Percentiles rank a stretch among this genome's conserved stretches.
These are phyloP conservation scores for Eutrema salsugineum DNA, from an alignment of 441 rosid genomes.

Conservation along the genomic window DNA sequence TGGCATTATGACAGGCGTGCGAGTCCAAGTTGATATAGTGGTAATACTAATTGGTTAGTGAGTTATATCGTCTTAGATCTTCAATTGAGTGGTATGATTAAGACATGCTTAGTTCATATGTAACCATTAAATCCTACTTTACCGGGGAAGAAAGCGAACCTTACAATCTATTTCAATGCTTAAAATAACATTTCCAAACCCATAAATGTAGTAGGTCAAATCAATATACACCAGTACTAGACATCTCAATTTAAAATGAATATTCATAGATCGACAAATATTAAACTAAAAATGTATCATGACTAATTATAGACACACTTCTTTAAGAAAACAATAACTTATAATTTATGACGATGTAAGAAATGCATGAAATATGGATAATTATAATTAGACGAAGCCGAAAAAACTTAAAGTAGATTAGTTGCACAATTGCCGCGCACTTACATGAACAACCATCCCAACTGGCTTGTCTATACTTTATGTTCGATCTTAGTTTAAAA, in stretches of 20 bases:
- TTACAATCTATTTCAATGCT: background rate
- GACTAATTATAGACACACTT: no score
- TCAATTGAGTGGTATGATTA: conserved; percentile 30
- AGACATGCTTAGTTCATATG: conserved; percentile 31
- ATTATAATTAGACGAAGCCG: background rate
- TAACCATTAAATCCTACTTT: conserved; percentile 25
- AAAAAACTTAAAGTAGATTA: conserved; percentile 21
- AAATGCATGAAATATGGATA: background rate
- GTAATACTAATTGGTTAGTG: conserved; percentile 17
- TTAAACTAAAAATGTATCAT: background rate
- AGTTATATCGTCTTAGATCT: conserved; percentile 10
- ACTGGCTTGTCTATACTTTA: conserved; percentile 34
- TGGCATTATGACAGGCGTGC: conserved; percentile 22
- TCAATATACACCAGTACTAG: background rate
- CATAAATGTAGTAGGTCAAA: background rate
- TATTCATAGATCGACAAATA: background rate
- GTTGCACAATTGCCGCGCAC: conserved; percentile 31
- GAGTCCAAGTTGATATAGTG: conserved; percentile 17
- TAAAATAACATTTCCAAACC: background rate
- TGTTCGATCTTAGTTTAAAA: conserved; percentile 19
- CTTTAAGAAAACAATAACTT: background rate
- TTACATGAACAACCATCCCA: conserved; percentile 21
- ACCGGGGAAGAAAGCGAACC: conserved; percentile 3
- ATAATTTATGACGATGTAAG: background rate
- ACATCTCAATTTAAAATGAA: background rate